Evolutionary conservation across 202 grass and related monocot species (phyloP), one percentile per base, ranked within the genome.

Genomic region (Tripidium arundinaceum): DNA sequence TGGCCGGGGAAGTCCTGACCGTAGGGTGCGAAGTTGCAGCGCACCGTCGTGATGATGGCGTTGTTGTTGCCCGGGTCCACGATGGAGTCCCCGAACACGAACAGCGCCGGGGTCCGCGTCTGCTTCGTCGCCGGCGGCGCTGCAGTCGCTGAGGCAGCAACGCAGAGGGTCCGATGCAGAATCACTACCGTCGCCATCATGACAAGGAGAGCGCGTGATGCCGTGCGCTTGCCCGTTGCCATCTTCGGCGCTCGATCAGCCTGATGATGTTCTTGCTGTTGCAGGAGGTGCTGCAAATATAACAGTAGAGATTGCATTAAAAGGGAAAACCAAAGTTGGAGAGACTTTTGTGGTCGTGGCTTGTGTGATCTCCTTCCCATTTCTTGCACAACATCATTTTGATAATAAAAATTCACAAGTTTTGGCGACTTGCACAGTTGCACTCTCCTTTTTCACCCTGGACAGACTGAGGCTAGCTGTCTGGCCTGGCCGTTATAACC

Each of bases 21-120:
- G 68, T 97, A 97, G 12, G 91, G 94, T 5, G 85, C 15, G 68
- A 92, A 90, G 85, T 97, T 82, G 87, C 69, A 83, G n/a, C 80
- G 86, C 18, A 88, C 16, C 59, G 28, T 2, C 14, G 94, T 92
- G 22, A 74, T 38, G 65, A 97, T 77, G 11, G 11, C 91, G 84
- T 97, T 97, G 64, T 97, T 97, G 81, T 94, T 97, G 54, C 94
- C 94, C 25, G 94, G 27, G 77, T 94, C 94, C 55, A 97, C 94
- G 49, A 88, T 80, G 3, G 94, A 97, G 81, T 97, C 94, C 4
- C 94, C 94, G 59, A 94, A 94, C 65, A 88, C 69, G 26, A 92
- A 69, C 45, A 97, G 15, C 21, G 91, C 94, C 18, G 91, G 94
- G 8, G 83, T 1, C 29, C 43, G 26, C 72, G 5, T 19, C 49